phyloP scores from a whole-genome alignment of 495 filamentous ascomycete genomes.

The Neurospora pannonica region DNA sequence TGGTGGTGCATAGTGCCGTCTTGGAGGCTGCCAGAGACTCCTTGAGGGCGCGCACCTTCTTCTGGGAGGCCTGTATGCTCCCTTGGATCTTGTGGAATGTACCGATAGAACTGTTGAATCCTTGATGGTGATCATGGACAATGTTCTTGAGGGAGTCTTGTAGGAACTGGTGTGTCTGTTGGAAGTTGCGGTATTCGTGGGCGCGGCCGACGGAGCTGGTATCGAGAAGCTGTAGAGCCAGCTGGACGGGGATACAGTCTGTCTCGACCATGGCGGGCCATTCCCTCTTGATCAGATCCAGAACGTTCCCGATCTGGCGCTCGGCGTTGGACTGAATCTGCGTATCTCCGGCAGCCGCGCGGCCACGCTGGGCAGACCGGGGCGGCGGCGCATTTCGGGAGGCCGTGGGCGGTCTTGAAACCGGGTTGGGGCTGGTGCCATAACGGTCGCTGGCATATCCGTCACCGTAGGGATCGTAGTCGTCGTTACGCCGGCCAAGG shows the following conservation, averaged over 20 bases:
- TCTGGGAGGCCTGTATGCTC: conserved; percentile 82
- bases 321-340: conserved; percentile 29
- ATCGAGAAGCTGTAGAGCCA: conserved; percentile 88
- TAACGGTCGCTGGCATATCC: conserved; percentile 33
- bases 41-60: conserved; percentile 70
- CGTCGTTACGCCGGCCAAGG: conserved; percentile 23
- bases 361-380: conserved; percentile 19
- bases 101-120: conserved; percentile 97
- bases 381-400: conserved; percentile 18
- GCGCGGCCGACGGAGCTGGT: conserved; percentile 86
- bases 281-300: conserved; percentile 64
- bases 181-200: conserved; percentile 73
- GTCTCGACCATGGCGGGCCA: conserved; percentile 87
- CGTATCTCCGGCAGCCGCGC: conserved; percentile 13
- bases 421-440: conserved; percentile 1
- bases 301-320: conserved; percentile 37
- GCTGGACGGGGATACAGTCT: conserved; percentile 83
- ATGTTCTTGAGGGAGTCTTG: conserved; percentile 89
- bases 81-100: conserved; percentile 97
- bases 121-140: conserved; percentile 97
- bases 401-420: conserved; percentile 10
- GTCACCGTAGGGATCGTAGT: conserved; percentile 38
- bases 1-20: conserved; percentile 68
- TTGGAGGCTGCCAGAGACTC: conserved; percentile 78
- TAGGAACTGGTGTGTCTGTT: conserved; percentile 69